These are phyloP conservation scores for Daedaleopsis sinensis DNA, from an alignment of 768 basidiomycete genomes.

Conservation along the genomic window DNA sequence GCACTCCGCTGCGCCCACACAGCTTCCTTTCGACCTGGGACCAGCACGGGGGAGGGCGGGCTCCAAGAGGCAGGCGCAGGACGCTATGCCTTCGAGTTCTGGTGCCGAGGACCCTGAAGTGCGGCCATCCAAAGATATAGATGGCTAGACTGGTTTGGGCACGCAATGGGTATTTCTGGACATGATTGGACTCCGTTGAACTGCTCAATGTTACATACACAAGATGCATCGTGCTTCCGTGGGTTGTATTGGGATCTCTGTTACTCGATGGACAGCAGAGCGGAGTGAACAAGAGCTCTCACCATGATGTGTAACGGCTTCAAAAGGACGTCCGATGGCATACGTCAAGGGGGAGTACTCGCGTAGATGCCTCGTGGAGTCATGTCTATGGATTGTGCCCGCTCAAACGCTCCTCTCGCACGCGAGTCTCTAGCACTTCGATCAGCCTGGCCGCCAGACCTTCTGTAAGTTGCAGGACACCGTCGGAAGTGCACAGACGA, in stretches of 20 bases:
- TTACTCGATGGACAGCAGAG: background rate
- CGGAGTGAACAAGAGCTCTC: background rate
- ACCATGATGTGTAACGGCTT: background rate
- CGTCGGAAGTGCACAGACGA: slow-evolving; percentile 77
- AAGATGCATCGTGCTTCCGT: background rate
- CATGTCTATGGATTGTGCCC: too few relatives aligned
- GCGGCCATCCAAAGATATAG: too few relatives aligned
- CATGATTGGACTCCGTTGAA: background rate
- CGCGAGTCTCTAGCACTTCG: slow-evolving; percentile 37
- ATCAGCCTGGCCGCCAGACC: slow-evolving; percentile 59
- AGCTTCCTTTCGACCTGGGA: background rate
- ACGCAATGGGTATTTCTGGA: background rate
- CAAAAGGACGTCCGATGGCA: too few relatives aligned
- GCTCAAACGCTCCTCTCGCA: slow-evolving; percentile 6
- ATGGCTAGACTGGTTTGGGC: background rate
- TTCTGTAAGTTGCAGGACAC: slow-evolving; percentile 67
- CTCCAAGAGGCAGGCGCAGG: background rate
- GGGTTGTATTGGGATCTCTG: background rate
- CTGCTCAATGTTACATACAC: background rate
- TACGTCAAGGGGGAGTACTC: too few relatives aligned
- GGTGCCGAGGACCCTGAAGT: background rate
- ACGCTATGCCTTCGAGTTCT: background rate
- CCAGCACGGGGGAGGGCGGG: background rate
- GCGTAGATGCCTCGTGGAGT: too few relatives aligned
- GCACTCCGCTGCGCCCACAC: background rate